A percentile compares a stretch with the other conserved stretches of the same genome.
These are phyloP conservation scores for Talaromyces trachyspermus DNA, from an alignment of 495 filamentous ascomycete species.

Conservation along the genomic window DNA sequence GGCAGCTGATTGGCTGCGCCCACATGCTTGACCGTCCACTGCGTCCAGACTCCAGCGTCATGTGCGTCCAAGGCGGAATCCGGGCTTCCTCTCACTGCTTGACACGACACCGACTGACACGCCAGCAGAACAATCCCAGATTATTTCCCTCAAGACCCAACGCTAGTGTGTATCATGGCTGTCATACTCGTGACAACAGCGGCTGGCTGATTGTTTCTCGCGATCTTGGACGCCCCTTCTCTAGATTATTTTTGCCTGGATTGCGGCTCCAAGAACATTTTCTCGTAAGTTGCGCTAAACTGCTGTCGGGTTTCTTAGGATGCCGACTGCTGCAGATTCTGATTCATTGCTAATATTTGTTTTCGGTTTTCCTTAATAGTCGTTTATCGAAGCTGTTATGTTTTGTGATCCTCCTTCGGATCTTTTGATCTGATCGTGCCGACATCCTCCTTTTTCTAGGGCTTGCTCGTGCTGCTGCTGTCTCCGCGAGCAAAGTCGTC, in stretches of 20 bases:
- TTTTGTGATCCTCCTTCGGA: too few relatives aligned
- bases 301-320: too few relatives aligned
- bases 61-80: background rate
- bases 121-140: background rate
- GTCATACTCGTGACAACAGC: constrained; percentile 6
- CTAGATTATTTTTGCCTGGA: background rate
- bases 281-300: background rate
- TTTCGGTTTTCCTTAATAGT: too few relatives aligned
- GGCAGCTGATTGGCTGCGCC: background rate
- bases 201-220: constrained; percentile 5
- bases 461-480: too few relatives aligned
- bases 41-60: too few relatives aligned
- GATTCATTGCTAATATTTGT: too few relatives aligned
- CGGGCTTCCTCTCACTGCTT: background rate
- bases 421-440: too few relatives aligned
- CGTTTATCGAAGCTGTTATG: too few relatives aligned
- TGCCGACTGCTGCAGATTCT: too few relatives aligned
- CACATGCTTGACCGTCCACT: constrained; percentile 1
- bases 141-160: background rate
- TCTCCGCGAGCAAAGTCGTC: too few relatives aligned
- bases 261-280: background rate
- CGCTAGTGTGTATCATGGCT: constrained; percentile 7
- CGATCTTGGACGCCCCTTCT: background rate
- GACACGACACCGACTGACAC: background rate
- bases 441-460: too few relatives aligned